Conservation (phyloP, 2,329 filamentous ascomycete species). For the Elsinoe fawcettii region DNA sequence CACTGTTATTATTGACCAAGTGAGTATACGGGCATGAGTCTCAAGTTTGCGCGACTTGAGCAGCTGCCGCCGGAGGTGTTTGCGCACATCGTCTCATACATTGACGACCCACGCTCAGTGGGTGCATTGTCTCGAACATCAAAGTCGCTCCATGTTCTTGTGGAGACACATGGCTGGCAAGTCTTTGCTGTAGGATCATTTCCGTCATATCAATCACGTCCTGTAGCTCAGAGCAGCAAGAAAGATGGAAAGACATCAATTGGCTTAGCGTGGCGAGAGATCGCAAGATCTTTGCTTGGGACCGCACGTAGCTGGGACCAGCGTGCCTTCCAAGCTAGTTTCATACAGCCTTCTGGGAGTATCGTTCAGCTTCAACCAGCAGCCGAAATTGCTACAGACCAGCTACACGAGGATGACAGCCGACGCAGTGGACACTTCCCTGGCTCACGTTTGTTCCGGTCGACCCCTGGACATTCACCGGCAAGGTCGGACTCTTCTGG, state of each 20-base stretch:
- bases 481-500: slow-evolving; percentile 5
- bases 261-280: slow-evolving; percentile 41
- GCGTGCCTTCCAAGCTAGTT: slow-evolving; percentile 48
- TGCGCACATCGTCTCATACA: slow-evolving; percentile 30
- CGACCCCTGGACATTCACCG: slow-evolving; percentile 4
- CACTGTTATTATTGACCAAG: too few relatives aligned
- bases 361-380: slow-evolving; percentile 22
- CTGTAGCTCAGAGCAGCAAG: not conserved
- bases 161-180: slow-evolving; percentile 43
- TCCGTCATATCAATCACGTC: slow-evolving; percentile 28
- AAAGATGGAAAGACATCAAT: slow-evolving; percentile 19
- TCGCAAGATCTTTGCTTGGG: slow-evolving; percentile 48
- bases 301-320: slow-evolving; percentile 51
- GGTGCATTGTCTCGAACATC: slow-evolving; percentile 40
- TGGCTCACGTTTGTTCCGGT: slow-evolving; percentile 8
- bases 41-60: slow-evolving; percentile 18
- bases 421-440: not conserved
- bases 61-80: slow-evolving; percentile 35
- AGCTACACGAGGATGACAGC: slow-evolving; percentile 17
- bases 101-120: slow-evolving; percentile 41
- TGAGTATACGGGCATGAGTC: slow-evolving; percentile 23
- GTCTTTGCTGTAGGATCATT: slow-evolving; percentile 44
- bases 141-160: slow-evolving; percentile 37
- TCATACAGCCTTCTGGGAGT: slow-evolving; percentile 38
- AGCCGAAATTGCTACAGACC: slow-evolving; percentile 20